These are phyloP conservation scores for Hypoxylon sp. DNA, from an alignment of 2,329 filamentous ascomycete genomes.

Conservation along the genomic window DNA sequence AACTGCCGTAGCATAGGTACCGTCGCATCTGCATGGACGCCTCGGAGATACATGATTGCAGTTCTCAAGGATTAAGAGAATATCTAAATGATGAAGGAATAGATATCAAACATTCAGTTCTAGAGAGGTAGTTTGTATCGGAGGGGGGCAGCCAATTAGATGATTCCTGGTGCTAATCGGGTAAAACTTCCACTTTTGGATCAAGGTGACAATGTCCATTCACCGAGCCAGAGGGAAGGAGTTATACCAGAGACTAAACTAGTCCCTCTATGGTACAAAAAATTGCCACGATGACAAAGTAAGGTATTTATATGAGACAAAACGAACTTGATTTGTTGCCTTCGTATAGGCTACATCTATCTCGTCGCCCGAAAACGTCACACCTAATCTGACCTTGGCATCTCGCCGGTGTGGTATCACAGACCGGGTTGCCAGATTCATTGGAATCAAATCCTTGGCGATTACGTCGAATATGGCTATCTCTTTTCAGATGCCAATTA, in stretches of 20 bases:
- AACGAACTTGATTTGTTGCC: neutral
- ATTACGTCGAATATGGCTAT: neutral
- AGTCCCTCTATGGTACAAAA: too few relatives aligned
- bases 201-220: too few relatives aligned
- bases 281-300: too few relatives aligned
- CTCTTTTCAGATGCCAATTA: neutral
- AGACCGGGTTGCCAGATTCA: too few relatives aligned
- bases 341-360: neutral
- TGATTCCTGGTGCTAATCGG: neutral
- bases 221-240: neutral
- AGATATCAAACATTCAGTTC: neutral
- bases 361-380: neutral
- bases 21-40: slow-evolving; percentile 66
- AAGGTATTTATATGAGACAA: neutral
- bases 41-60: slow-evolving; percentile 70
- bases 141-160: neutral
- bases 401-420: neutral
- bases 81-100: neutral
- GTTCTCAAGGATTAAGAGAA: neutral
- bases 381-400: neutral
- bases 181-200: neutral
- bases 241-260: neutral
- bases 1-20: slow-evolving; percentile 67
- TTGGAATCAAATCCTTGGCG: neutral
- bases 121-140: neutral